Evolutionary conservation across 257 asterid species (phyloP).

Genomic region (Solanum paucissectum): DNA sequence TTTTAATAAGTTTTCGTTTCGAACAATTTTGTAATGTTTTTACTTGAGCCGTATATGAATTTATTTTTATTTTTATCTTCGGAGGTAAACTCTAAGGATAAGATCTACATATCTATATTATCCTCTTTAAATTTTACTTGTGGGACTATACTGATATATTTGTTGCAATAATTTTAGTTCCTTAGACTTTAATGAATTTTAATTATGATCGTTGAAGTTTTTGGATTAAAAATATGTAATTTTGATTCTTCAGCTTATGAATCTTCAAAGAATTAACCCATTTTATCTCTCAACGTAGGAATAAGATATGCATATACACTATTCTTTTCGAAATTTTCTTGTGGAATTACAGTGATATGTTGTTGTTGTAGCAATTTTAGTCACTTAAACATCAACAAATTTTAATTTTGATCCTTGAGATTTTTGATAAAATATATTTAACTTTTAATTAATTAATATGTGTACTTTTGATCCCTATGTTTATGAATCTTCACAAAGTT

Average conservation of each 20-base stretch:
- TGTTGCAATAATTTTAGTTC: accelerated
- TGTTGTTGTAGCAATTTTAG: neutral
- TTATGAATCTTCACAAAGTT: neutral
- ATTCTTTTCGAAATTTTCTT: accelerated
- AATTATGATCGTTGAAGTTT: neutral
- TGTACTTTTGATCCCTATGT: no score
- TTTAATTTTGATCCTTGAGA: neutral
- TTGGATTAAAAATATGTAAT: neutral
- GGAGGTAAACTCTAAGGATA: no score
- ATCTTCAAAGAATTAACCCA: neutral
- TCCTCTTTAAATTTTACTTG: no score
- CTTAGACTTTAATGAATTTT: no score
- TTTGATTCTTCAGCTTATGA: no score
- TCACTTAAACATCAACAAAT: neutral
- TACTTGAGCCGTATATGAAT: no score
- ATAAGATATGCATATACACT: neutral
- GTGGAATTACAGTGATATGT: no score
- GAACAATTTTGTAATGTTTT: neutral
- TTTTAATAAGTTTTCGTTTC: neutral
- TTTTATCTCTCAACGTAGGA: no score
- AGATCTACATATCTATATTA: no score
- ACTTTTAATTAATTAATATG: neutral
- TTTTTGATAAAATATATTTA: no score
- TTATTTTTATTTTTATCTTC: no score
- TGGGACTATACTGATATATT: no score